phyloP scores from a whole-genome alignment of 768 basidiomycete species.

The Russula vinacea region DNA sequence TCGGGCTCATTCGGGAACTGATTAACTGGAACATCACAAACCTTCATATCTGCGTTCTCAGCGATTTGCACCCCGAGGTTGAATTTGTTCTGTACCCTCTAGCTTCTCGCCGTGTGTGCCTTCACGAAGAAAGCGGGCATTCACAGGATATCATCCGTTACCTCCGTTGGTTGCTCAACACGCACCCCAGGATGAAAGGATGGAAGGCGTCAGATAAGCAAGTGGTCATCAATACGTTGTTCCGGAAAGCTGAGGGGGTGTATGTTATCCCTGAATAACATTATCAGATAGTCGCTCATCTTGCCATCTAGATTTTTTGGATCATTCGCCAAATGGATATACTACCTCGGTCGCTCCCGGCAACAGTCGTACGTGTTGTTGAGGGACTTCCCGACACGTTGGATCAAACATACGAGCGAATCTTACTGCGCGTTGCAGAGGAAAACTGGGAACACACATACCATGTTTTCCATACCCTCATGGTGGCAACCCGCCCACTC shows the following conservation, averaged over 20 bases:
- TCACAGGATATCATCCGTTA: constrained; percentile 19
- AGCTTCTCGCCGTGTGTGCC: constrained; percentile 15
- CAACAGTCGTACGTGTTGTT: constrained; percentile 7
- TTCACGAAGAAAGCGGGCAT: constrained; percentile 19
- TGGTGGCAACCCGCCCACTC: constrained; percentile 19
- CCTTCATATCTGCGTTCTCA: constrained; percentile 16
- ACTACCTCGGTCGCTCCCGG: constrained; percentile 11
- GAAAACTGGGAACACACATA: constrained; percentile 22
- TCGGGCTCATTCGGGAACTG: constrained; percentile 8
- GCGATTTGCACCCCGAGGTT: constrained; percentile 3
- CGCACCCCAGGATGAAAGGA: constrained; percentile 16
- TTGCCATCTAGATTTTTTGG: constrained; percentile 6
- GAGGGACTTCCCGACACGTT: constrained; percentile 4
- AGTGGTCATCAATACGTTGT: constrained; percentile 15
- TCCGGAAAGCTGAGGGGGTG: constrained; percentile 17
- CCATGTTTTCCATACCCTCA: constrained; percentile 12
- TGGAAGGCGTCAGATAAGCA: constrained; percentile 15
- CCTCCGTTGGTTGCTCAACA: constrained; percentile 15
- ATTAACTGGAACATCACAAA: background rate
- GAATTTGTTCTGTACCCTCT: constrained; percentile 10
- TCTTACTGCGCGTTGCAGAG: constrained; percentile 12
- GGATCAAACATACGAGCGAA: constrained; percentile 14
- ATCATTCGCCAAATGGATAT: constrained; percentile 8
- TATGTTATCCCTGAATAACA: constrained; percentile 3
- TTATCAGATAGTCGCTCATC: background rate